Evolutionary conservation across 257 asterid genomes (phyloP).

Genomic region (Solanum arcanum): DNA sequence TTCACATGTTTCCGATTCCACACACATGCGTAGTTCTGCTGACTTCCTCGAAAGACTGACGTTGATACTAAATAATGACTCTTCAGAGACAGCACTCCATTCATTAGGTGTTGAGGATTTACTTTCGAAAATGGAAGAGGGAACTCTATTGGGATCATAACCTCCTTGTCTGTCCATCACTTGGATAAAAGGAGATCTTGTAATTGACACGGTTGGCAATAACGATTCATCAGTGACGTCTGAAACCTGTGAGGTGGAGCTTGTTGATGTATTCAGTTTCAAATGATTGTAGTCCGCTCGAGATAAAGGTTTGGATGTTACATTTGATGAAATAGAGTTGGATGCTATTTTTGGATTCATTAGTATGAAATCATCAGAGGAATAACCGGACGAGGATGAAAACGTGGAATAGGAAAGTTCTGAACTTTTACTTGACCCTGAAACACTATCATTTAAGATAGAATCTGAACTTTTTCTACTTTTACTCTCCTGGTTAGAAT

Average conservation of each 20-base stretch:
- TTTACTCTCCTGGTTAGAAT: slow-evolving; percentile 10
- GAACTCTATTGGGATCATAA: slow-evolving; percentile 25
- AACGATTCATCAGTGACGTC: not conserved
- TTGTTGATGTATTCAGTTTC: not conserved
- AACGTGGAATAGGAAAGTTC: slow-evolving; percentile 23
- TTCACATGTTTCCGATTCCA: slow-evolving; percentile 6
- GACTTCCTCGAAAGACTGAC: slow-evolving; percentile 10
- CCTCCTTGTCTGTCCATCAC: slow-evolving; percentile 31
- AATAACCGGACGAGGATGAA: slow-evolving; percentile 26
- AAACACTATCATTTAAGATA: not conserved
- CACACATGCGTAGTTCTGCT: slow-evolving; percentile 11
- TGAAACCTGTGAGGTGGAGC: not conserved
- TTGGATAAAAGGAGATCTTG: slow-evolving; percentile 24
- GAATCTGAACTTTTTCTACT: slow-evolving; percentile 9
- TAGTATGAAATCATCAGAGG: slow-evolving; percentile 15
- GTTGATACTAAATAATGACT: slow-evolving; percentile 34
- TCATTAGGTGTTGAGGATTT: slow-evolving; percentile 13
- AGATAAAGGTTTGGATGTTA: not conserved
- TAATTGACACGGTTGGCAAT: slow-evolving; percentile 5
- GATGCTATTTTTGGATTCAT: slow-evolving; percentile 12
- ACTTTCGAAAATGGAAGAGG: slow-evolving; percentile 14
- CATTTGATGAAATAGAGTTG: slow-evolving; percentile 2
- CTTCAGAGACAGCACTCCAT: slow-evolving; percentile 35
- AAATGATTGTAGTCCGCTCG: slow-evolving; percentile 1
- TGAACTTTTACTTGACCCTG: slow-evolving; percentile 5